A percentile compares a stretch with the other conserved stretches of the same genome.
Evolutionary conservation across 192 early-diverging fungal species (phyloP).

Genomic region (Backusella liffmaniae): DNA sequence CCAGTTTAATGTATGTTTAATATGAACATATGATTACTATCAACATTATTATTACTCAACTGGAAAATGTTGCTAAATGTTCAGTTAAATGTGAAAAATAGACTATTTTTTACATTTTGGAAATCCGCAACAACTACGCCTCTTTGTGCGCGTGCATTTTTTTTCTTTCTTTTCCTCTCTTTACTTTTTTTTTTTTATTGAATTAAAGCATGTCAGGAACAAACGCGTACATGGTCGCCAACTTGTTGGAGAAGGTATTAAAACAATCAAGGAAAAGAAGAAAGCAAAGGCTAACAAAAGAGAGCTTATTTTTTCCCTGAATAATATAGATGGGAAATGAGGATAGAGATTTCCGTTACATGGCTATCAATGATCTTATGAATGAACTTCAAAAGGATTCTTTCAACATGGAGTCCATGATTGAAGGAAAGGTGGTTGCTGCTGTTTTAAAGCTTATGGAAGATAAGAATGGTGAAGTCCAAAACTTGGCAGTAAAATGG

Average conservation of each 20-base stretch:
- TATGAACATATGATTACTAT: no score
- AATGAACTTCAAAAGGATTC: conserved; percentile 64
- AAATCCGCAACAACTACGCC: not conserved
- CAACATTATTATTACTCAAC: no score
- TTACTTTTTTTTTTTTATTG: not conserved
- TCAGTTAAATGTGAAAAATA: not conserved
- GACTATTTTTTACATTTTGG: not conserved
- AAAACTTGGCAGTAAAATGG: conserved; percentile 76
- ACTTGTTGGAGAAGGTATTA: conserved; percentile 69
- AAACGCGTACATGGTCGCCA: conserved; percentile 64
- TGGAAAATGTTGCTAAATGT: no score
- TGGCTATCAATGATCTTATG: conserved; percentile 81
- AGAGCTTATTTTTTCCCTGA: not conserved
- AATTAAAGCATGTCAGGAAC: conserved; percentile 39
- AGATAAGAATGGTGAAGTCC: conserved; percentile 85
- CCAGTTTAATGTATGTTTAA: no score
- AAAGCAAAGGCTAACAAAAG: not conserved
- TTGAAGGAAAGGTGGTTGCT: conserved; percentile 63
- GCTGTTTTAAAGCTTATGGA: conserved; percentile 60
- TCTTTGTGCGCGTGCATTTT: not conserved
- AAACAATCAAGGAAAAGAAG: not conserved
- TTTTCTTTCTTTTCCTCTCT: not conserved
- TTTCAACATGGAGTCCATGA: conserved; percentile 54
- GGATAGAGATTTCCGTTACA: conserved; percentile 86
- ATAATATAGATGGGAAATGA: conserved; percentile 51